Evolutionary conservation across 1,284 basidiomycete species (phyloP).

Genomic region (Tilletia horrida): DNA sequence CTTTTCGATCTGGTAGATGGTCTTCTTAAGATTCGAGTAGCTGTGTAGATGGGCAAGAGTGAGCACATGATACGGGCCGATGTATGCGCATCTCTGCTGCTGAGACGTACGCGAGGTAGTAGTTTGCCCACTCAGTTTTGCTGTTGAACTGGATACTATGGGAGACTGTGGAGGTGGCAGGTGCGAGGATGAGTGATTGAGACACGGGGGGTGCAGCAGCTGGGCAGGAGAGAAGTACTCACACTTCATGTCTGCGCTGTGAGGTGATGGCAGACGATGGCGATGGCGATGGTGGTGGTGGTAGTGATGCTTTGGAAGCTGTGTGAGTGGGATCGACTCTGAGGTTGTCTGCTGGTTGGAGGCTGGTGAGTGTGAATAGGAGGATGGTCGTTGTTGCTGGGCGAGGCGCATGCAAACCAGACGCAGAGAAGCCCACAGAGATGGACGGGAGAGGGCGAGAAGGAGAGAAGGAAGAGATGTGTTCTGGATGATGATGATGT

Average conservation of each 20-base stretch:
- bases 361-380: neutral
- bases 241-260: slow-evolving; percentile 8
- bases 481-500: too few species aligned
- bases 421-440: neutral
- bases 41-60: slow-evolving; percentile 8
- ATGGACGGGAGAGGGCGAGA: neutral
- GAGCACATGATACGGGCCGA: slow-evolving; percentile 19
- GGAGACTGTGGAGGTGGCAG: slow-evolving; percentile 50
- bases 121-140: slow-evolving; percentile 88
- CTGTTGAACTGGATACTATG: slow-evolving; percentile 86
- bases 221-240: neutral
- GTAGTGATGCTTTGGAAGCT: neutral
- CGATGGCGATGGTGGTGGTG: neutral
- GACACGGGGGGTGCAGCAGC: neutral
- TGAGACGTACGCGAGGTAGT: slow-evolving; percentile 65
- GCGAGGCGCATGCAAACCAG: neutral
- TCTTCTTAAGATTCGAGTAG: slow-evolving; percentile 54
- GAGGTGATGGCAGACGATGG: too few species aligned
- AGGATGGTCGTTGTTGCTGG: neutral
- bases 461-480: neutral
- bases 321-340: slow-evolving; percentile 11
- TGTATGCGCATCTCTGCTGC: neutral
- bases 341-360: neutral
- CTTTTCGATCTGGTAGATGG: slow-evolving; percentile 52
- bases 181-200: neutral